A percentile compares a stretch with the other conserved stretches of the same genome.
Conservation (phyloP, 768 basidiomycete genomes). For the Kwoniella heveanensis region DNA sequence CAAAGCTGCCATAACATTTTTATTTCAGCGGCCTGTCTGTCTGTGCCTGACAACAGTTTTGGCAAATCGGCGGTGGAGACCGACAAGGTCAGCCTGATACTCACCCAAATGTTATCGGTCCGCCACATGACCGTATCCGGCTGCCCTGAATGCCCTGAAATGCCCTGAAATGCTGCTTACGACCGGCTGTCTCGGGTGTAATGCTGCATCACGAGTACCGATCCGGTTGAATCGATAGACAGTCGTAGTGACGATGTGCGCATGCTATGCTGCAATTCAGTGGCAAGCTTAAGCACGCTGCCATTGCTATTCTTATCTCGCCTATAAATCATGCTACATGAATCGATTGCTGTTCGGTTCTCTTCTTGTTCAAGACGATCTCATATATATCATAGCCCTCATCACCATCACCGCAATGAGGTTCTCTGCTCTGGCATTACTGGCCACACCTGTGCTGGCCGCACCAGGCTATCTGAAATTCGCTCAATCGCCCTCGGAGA, state of each 20-base stretch:
- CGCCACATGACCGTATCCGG: slow-evolving; percentile 5
- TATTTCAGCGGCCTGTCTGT: background rate
- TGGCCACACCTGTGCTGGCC: slow-evolving; percentile 27
- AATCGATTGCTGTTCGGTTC: background rate
- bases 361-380: background rate
- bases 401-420: background rate
- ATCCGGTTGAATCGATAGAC: slow-evolving; percentile 3
- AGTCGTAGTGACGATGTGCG: background rate
- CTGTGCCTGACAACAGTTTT: background rate
- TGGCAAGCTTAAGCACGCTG: background rate
- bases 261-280: background rate
- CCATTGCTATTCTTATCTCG: slow-evolving; percentile 10
- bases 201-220: background rate
- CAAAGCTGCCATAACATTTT: slow-evolving; percentile 4
- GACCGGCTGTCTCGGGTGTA: background rate
- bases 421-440: slow-evolving; percentile 18
- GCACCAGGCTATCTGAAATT: slow-evolving; percentile 27
- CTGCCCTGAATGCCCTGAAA: no score
- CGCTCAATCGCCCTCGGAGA: slow-evolving; percentile 27
- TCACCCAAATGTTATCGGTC: background rate
- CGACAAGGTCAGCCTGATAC: background rate
- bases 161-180: no score
- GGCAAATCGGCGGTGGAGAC: background rate
- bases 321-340: slow-evolving; percentile 2
- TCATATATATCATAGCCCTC: background rate